Evolutionary conservation across 2,329 filamentous ascomycete species (phyloP).

Genomic region (Aspergillus sp.): DNA sequence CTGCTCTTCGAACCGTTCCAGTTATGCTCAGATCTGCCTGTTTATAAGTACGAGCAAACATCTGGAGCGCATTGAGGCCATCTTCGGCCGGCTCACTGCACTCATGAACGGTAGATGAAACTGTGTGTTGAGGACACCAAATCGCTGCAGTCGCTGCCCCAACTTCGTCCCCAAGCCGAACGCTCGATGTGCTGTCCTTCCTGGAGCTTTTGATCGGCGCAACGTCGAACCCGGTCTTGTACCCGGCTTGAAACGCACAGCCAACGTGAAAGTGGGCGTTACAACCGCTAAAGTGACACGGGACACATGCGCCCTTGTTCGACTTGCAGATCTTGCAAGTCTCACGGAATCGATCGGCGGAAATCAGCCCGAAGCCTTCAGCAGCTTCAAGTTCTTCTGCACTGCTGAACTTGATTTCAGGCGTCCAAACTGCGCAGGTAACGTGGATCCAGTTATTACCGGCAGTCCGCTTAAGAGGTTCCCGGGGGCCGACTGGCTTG

Average conservation of each 20-base stretch:
- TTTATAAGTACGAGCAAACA: constrained; percentile 88
- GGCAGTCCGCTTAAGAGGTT: constrained; percentile 87
- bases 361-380: constrained; percentile 85
- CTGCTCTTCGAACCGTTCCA: constrained; percentile 90
- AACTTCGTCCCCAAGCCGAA: constrained; percentile 76
- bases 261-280: constrained; percentile 73
- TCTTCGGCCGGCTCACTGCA: constrained; percentile 73
- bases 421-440: constrained; percentile 85
- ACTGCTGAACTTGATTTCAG: constrained; percentile 89
- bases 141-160: constrained; percentile 82
- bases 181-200: constrained; percentile 74
- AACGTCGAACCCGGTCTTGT: constrained; percentile 85
- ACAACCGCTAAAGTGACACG: constrained; percentile 64
- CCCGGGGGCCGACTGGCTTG: constrained; percentile 78
- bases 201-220: constrained; percentile 85
- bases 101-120: constrained; percentile 71
- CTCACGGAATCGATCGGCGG: constrained; percentile 69
- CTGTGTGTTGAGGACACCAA: constrained; percentile 88
- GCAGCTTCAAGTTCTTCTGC: constrained; percentile 78
- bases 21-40: constrained; percentile 89
- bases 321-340: constrained; percentile 81
- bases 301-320: constrained; percentile 72
- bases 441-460: constrained; percentile 99
- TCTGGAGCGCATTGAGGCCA: constrained; percentile 77
- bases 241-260: constrained; percentile 82